Conservation (phyloP, 805 yeast genomes). For the Spathaspora arborariae region DNA sequence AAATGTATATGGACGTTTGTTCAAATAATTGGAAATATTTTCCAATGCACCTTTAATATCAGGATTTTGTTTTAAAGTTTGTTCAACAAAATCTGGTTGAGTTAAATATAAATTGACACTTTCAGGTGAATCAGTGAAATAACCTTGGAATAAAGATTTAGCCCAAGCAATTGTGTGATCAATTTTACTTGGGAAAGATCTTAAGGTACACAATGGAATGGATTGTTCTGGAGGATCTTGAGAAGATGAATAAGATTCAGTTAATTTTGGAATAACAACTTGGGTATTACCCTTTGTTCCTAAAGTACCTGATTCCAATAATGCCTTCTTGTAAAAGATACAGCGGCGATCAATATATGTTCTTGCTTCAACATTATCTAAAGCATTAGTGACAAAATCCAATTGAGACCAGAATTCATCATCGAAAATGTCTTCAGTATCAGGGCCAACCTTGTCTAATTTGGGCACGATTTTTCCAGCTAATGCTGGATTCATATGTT, state of each 20-base stretch:
- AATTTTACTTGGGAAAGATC: conserved; percentile 96
- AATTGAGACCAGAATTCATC: conserved; percentile 80
- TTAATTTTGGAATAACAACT: conserved; percentile 87
- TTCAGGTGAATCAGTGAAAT: conserved; percentile 86
- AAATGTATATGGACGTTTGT: conserved; percentile 80
- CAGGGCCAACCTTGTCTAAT: conserved; percentile 89
- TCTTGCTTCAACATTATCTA: conserved; percentile 97
- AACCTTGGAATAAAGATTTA: conserved; percentile 88
- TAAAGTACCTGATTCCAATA: conserved; percentile 93
- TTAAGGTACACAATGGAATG: conserved; percentile 93
- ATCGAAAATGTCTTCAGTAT: conserved; percentile 82
- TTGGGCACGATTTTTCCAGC: conserved; percentile 69
- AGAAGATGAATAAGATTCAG: conserved; percentile 94
- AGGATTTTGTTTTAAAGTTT: conserved; percentile 84
- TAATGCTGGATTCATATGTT: conserved; percentile 80
- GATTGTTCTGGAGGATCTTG: conserved; percentile 99
- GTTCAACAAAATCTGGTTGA: conserved; percentile 91
- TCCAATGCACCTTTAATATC: conserved; percentile 86
- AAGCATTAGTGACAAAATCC: conserved; percentile 92
- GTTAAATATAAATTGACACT: conserved; percentile 86
- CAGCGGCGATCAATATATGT: conserved; percentile 97
- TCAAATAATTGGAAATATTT: conserved; percentile 71
- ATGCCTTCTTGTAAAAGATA: conserved; percentile 84
- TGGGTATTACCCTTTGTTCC: conserved; percentile 99
- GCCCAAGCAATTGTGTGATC: conserved; percentile 99